phyloP scores from a whole-genome alignment of 2,329 filamentous ascomycete genomes.

The Colletotrichum filicis region DNA sequence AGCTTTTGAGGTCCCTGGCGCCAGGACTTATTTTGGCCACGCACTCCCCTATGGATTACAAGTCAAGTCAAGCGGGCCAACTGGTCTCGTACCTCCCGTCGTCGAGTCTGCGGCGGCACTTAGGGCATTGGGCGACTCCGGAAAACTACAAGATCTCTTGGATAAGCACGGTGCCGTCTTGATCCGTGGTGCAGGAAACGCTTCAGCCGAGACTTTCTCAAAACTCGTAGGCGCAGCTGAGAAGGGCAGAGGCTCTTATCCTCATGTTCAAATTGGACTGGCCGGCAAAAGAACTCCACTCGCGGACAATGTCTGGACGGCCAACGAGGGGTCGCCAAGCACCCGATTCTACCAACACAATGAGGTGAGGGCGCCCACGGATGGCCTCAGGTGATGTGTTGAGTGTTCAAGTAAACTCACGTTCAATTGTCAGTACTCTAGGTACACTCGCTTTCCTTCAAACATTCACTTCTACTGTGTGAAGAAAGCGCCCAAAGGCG shows the following conservation, averaged over 20 bases:
- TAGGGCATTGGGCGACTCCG: slow-evolving; percentile 18
- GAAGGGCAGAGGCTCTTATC: slow-evolving; percentile 26
- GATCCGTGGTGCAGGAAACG: slow-evolving; percentile 26
- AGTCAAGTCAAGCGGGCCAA: not conserved
- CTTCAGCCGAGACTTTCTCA: slow-evolving; percentile 37
- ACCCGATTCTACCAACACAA: slow-evolving; percentile 39
- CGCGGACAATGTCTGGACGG: slow-evolving; percentile 37
- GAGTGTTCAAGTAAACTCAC: not conserved
- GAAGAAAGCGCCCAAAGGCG: slow-evolving; percentile 27
- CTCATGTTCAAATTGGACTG: slow-evolving; percentile 44
- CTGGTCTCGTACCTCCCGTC: not conserved
- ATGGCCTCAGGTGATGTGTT: not conserved
- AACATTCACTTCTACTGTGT: slow-evolving; percentile 37
- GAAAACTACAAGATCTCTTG: slow-evolving; percentile 25
- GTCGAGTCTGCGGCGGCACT: slow-evolving; percentile 21
- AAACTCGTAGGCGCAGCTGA: slow-evolving; percentile 32
- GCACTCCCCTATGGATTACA: slow-evolving; percentile 27
- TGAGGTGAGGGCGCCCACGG: slow-evolving; percentile 15
- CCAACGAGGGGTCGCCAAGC: slow-evolving; percentile 36
- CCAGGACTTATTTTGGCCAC: slow-evolving; percentile 27
- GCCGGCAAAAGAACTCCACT: slow-evolving; percentile 35
- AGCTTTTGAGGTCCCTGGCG: slow-evolving; percentile 31
- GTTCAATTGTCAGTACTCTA: slow-evolving; percentile 22
- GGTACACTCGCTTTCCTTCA: slow-evolving; percentile 34
- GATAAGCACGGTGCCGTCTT: slow-evolving; percentile 33